phyloP scores from a whole-genome alignment of 768 basidiomycete species.

The Russula foetens region DNA sequence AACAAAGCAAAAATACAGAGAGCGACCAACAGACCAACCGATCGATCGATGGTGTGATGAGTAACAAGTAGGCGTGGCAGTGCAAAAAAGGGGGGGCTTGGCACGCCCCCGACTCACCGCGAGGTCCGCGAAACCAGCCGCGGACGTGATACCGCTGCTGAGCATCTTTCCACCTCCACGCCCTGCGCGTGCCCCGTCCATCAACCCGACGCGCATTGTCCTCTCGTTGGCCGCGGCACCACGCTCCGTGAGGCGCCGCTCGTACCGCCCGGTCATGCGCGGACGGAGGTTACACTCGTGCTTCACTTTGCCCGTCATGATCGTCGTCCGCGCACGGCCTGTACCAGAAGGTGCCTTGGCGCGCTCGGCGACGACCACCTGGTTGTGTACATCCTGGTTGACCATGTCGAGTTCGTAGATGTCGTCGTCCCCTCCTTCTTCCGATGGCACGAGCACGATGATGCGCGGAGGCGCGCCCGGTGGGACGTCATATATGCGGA shows the following conservation, averaged over 20 bases:
- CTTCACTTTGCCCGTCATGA: conserved; percentile 70
- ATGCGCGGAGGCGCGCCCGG: conserved; percentile 46
- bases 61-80: too few relatives aligned
- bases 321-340: conserved; percentile 61
- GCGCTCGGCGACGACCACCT: conserved; percentile 77
- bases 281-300: conserved; percentile 75
- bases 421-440: conserved; percentile 44
- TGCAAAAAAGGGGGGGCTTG: not conserved
- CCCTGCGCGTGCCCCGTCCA: conserved; percentile 66
- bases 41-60: too few relatives aligned
- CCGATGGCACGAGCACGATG: conserved; percentile 56
- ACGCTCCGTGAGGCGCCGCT: conserved; percentile 64
- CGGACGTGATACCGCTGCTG: conserved; percentile 62
- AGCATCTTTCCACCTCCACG: conserved; percentile 70
- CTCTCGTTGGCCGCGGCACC: conserved; percentile 61
- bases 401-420: conserved; percentile 87
- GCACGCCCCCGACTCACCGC: conserved; percentile 51
- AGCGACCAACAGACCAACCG: not conserved
- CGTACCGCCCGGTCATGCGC: conserved; percentile 55
- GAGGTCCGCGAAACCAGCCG: conserved; percentile 54
- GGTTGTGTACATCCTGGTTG: conserved; percentile 76
- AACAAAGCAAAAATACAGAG: not conserved
- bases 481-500: conserved; percentile 60
- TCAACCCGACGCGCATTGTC: conserved; percentile 56
- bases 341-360: conserved; percentile 52